A percentile compares a stretch with the other conserved stretches of the same genome.
Evolutionary conservation across 768 basidiomycete genomes (phyloP).

Genomic region (Boletus rubescentipes): DNA sequence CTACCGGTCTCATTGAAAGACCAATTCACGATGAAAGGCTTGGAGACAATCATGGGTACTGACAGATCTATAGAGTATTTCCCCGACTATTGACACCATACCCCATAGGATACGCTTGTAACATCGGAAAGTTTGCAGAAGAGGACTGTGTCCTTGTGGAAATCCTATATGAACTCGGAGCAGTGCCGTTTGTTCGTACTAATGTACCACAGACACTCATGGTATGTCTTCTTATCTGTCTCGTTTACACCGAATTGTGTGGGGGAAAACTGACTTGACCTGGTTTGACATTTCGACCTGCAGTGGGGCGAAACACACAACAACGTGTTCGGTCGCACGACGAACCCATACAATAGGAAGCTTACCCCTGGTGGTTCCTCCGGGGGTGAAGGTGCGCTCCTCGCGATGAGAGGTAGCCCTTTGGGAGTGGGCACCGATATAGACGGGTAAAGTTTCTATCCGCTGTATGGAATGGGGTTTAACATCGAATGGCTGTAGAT

Average conservation of each 20-base stretch:
- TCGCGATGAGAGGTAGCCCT: conserved; percentile 49
- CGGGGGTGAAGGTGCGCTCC: conserved; percentile 82
- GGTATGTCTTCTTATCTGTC: conserved; percentile 37
- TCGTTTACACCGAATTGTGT: background rate
- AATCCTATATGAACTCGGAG: conserved; percentile 63
- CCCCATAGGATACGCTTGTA: conserved; percentile 47
- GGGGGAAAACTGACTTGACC: background rate
- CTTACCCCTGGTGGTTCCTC: conserved; percentile 81
- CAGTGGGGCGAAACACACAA: conserved; percentile 84
- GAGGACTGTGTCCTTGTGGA: conserved; percentile 66
- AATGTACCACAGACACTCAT: conserved; percentile 78
- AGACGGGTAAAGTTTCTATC: conserved; percentile 51
- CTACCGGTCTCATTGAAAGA: conserved; percentile 44
- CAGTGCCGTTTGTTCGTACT: conserved; percentile 71
- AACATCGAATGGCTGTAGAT: conserved; percentile 38
- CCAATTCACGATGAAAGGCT: conserved; percentile 58
- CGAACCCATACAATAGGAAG: conserved; percentile 71
- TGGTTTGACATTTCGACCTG: background rate
- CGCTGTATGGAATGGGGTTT: background rate
- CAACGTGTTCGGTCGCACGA: conserved; percentile 75
- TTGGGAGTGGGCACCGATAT: conserved; percentile 81
- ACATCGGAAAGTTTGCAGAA: conserved; percentile 55
- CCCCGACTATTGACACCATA: conserved; percentile 9
- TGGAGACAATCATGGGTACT: conserved; percentile 58
- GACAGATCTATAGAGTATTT: background rate